Conservation (phyloP, 1,284 basidiomycete genomes). For the Cutaneotrichosporon mucoides region DNA sequence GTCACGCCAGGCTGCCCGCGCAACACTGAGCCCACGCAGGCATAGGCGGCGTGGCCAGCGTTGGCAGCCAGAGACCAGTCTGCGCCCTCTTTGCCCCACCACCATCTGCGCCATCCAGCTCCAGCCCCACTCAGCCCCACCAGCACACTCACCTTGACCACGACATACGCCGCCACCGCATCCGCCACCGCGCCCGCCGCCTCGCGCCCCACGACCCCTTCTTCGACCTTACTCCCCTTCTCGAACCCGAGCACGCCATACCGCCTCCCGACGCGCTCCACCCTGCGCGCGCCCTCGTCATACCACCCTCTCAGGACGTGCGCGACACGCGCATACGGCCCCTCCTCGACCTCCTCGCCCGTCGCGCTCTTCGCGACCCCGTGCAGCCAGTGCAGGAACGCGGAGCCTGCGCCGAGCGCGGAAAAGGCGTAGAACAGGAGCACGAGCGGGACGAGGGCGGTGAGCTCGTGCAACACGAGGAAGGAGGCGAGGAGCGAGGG, state of each 20-base stretch:
- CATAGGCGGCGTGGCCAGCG: too few species aligned
- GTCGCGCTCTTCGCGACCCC: conserved; percentile 4
- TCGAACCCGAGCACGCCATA: conserved; percentile 80
- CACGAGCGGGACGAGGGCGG: conserved; percentile 72
- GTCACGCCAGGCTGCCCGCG: too few species aligned
- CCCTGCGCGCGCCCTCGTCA: conserved; percentile 67
- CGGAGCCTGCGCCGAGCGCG: conserved; percentile 66
- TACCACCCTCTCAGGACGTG: conserved; percentile 59
- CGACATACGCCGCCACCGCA: conserved; percentile 72
- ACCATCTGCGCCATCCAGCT: too few species aligned
- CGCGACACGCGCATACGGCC: conserved; percentile 41
- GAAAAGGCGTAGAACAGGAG: conserved; percentile 70
- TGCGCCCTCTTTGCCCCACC: too few species aligned
- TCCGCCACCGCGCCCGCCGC: conserved; percentile 45
- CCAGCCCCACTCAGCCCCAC: not conserved
- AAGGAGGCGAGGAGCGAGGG: conserved; percentile 76
- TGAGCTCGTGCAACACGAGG: conserved; percentile 78
- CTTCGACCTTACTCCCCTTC: conserved; percentile 46
- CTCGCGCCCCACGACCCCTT: conserved; percentile 10
- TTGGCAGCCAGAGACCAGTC: too few species aligned
- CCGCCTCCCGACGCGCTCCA: conserved; percentile 64
- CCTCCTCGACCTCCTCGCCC: conserved; percentile 10
- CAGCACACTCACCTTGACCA: conserved; percentile 64
- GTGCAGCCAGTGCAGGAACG: conserved; percentile 54
- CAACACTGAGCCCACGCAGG: too few species aligned